phyloP scores from a whole-genome alignment of 140 eudicot species.

The Flaveria floridana region DNA sequence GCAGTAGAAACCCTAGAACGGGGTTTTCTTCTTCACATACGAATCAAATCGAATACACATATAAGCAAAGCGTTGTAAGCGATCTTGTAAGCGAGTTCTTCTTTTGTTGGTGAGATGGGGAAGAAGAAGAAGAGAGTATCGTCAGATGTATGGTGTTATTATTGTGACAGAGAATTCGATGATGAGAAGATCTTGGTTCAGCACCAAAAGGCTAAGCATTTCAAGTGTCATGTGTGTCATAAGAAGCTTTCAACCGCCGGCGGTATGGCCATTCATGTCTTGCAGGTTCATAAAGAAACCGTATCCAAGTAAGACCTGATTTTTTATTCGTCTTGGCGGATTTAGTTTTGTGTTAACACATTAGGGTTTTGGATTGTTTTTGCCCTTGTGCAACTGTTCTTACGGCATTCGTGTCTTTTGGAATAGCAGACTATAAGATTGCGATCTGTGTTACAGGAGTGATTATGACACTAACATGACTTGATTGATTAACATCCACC shows the following conservation, averaged over 20 bases:
- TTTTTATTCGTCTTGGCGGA: not conserved
- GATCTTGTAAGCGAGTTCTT: not conserved
- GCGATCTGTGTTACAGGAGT: no score
- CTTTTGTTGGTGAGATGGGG: constrained; percentile 53
- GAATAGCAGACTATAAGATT: not conserved
- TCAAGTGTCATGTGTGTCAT: constrained; percentile 92
- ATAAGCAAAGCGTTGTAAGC: not conserved
- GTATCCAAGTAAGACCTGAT: constrained; percentile 61
- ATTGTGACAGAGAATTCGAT: constrained; percentile 90
- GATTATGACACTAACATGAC: no score
- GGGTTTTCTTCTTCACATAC: constrained; percentile 12
- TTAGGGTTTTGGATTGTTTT: not conserved
- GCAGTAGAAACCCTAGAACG: constrained; percentile 31
- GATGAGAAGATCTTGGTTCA: constrained; percentile 96
- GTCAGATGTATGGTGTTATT: constrained; percentile 83
- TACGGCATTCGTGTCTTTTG: not conserved
- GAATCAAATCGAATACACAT: constrained; percentile 25
- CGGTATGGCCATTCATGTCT: constrained; percentile 95
- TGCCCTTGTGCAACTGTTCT: not conserved
- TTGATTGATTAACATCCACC: no score
- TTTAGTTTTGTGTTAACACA: not conserved
- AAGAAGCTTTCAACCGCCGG: constrained; percentile 98
- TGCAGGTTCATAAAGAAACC: constrained; percentile 93
- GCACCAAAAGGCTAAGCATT: constrained; percentile 96
- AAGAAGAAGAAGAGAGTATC: constrained; percentile 78